phyloP scores from a whole-genome alignment of 1,284 basidiomycete genomes.

The Ustilago esculenta region DNA sequence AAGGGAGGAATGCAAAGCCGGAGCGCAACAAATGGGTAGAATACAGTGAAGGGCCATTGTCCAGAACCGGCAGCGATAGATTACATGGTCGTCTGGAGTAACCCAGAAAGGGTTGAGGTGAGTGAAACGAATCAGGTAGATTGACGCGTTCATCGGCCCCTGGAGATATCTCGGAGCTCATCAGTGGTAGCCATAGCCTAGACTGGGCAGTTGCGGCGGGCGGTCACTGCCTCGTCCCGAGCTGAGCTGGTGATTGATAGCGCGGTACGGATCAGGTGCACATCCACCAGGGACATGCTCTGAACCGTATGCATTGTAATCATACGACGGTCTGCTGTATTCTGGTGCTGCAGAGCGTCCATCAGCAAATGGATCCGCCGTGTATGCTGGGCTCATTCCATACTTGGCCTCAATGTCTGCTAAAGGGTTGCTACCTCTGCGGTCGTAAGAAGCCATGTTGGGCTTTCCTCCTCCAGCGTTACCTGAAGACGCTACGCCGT shows the following conservation, averaged over 20 bases:
- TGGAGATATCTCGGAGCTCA: background rate
- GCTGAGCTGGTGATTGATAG: constrained; percentile 44
- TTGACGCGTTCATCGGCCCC: too few species aligned
- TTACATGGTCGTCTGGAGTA: too few species aligned
- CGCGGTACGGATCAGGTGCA: constrained; percentile 42
- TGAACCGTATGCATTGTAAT: constrained; percentile 37
- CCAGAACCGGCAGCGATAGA: background rate
- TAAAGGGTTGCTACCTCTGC: constrained; percentile 38
- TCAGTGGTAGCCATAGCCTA: constrained; percentile 36
- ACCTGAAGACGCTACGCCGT: constrained; percentile 7
- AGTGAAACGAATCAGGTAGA: too few species aligned
- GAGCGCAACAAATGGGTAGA: constrained; percentile 2
- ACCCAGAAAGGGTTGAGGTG: background rate
- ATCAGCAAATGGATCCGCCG: constrained; percentile 36
- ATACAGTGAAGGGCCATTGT: constrained; percentile 12
- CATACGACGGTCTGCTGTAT: constrained; percentile 41
- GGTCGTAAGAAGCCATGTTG: constrained; percentile 34
- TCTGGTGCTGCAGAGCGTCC: constrained; percentile 17
- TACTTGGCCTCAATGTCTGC: constrained; percentile 55
- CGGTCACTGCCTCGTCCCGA: constrained; percentile 9
- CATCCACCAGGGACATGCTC: constrained; percentile 20
- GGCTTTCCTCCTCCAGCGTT: constrained; percentile 1
- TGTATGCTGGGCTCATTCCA: constrained; percentile 35
- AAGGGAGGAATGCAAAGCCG: background rate
- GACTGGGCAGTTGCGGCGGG: constrained; percentile 46